Evolutionary conservation across 768 basidiomycete species (phyloP).

Genomic region (Scleroderma bovista): DNA sequence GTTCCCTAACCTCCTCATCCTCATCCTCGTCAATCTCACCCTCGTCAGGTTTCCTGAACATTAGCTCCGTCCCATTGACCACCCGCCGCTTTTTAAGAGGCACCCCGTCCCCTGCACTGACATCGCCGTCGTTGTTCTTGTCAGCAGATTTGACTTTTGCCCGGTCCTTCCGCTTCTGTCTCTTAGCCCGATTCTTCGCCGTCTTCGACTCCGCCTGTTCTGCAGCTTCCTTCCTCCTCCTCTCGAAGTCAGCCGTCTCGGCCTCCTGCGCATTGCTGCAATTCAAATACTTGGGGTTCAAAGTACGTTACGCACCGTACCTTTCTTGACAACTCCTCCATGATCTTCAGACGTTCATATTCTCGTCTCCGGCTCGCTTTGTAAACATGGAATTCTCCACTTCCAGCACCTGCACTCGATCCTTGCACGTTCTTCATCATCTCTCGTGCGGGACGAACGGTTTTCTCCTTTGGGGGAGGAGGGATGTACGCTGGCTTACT

Average conservation of each 20-base stretch:
- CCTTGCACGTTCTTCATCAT: slow-evolving; percentile 99
- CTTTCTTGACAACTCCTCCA: slow-evolving; percentile 78
- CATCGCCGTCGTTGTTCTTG: slow-evolving; percentile 24
- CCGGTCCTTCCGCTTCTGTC: slow-evolving; percentile 87
- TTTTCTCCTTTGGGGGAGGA: slow-evolving; percentile 75
- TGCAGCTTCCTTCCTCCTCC: slow-evolving; percentile 64
- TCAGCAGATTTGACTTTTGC: slow-evolving; percentile 41
- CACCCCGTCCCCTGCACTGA: slow-evolving; percentile 24
- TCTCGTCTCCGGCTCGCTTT: slow-evolving; percentile 91
- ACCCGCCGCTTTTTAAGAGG: slow-evolving; percentile 78
- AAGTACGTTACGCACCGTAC: slow-evolving; percentile 36
- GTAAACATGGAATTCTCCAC: slow-evolving; percentile 98
- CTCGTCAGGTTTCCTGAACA: slow-evolving; percentile 50
- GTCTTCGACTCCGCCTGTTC: slow-evolving; percentile 80
- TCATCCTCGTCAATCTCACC: slow-evolving; percentile 38
- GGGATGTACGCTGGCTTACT: slow-evolving; percentile 77
- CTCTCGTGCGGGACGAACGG: slow-evolving; percentile 74
- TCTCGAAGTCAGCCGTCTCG: slow-evolving; percentile 68
- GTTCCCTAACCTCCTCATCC: slow-evolving; percentile 23
- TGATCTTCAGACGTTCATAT: slow-evolving; percentile 87
- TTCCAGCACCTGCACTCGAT: slow-evolving; percentile 94
- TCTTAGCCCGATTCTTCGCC: slow-evolving; percentile 89
- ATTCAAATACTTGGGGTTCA: neutral
- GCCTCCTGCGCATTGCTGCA: slow-evolving; percentile 48
- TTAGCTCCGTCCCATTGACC: slow-evolving; percentile 70